Base-by-base conservation (phyloP, 352 stramenopile species). In the Phytophthora fragariae region DNA sequence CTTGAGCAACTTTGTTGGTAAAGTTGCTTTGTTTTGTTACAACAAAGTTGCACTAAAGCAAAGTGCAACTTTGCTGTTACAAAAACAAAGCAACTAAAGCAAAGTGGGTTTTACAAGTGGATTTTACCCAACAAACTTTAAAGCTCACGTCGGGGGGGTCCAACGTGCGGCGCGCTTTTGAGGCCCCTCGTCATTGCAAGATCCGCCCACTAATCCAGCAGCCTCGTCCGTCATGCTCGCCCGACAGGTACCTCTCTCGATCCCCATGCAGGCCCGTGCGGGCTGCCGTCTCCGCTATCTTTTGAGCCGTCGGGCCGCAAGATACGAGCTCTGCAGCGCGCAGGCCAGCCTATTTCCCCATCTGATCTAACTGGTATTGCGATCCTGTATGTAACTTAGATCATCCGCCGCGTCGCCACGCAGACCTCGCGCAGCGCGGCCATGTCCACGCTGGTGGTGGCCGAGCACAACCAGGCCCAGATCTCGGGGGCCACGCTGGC, bases 361-460 rank as follows among this genome's bases (percentile, higher is more conserved):
- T 44, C 37, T 55, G 35, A 12, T 58, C 29, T 59, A 49, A 57
- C 15, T 39, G 11, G 7, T 44, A 4, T 21, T 41, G 19, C 33
- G 1, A 41, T 57, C 10, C 55, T 39, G 14, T 31, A 19, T 47
- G n/a, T 31, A 21, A 21, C 19, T 21, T 21, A 91, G 83, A 77
- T 91, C 58, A 63, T 85, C 49, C 87, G 84, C 62, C 83, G 84
- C 64, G 79, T 83, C 12, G 62, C 84, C 35, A 81, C 71, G 65
- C 69, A 81, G 50, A 71, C 73, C 54, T 33, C 74, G 12, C 65
- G 70, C 37, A 61, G 44, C 19, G 62, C 72, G 46, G 75, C 70
- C 56, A 82, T 96, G 62, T 94, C 89, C 60, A 95, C 89, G 46
- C 75, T 98, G n/a, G 89, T 98, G 37, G 77, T 98, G 57, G 91